Base-by-base conservation (phyloP, 208 protist genomes). In the Phytomonas francai region DNA sequence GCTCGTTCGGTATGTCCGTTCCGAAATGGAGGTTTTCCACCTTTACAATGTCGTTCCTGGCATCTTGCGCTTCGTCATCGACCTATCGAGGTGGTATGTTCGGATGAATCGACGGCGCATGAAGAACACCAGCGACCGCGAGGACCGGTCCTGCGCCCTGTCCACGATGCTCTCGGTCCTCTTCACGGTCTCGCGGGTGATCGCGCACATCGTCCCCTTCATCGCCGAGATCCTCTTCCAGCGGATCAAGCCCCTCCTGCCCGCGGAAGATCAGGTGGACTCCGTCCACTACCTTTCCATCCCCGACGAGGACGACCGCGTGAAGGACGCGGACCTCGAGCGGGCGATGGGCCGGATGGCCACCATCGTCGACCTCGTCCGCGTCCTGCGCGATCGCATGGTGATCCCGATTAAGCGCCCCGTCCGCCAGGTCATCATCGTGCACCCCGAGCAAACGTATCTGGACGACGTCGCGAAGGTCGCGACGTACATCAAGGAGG, bases 1-100 rank as follows among this genome's bases (percentile, higher is more conserved):
- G 14, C 83, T 99, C 19, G 77, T 99, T 51, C 72, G 77, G 45
- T 97, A 97, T 78, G 96, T 99, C n/a, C 83, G 88, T 65, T 30
- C 76, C 66, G 98, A 99, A 79, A 99, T 99, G 98, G 74, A 83
- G 32, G 65, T 80, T 25, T 99, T 99, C 78, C 92, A 95, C 65
- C 87, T 99, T 8, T 99, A 99, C 88, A 99, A 98, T 60, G 98
- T 99, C 56, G 89, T 99, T 14, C 98, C 99, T 11, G 86, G 89
- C 49, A 86, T 99, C 16, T 74, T 99, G 45, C 76, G 81, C 31
- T 99, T 99, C 77, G 93, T 99, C 58, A 87, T 98, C 9, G 76
- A 99, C 67, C 86, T 99, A 19, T 99, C 98, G 16, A 99, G 99
- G 80, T 99, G 98, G 98, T 99, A 99, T 71, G 94, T 99, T 25